These are phyloP conservation scores for Kondoa malvinella DNA, from an alignment of 768 basidiomycete genomes.

Conservation along the genomic window DNA sequence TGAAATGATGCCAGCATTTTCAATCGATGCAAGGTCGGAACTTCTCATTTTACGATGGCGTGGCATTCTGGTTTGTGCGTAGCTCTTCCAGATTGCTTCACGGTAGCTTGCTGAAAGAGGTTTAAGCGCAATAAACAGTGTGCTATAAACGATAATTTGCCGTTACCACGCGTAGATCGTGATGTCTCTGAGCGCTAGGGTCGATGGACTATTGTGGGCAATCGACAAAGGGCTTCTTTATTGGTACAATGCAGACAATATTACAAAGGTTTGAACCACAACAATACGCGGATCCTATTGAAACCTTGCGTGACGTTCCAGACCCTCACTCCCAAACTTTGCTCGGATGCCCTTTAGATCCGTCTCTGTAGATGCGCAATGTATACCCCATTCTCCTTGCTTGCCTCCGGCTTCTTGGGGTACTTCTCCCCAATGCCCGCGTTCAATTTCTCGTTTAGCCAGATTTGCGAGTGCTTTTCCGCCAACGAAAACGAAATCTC, in stretches of 20 bases:
- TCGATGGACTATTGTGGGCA: neutral
- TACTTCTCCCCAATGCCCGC: slow-evolving; percentile 13
- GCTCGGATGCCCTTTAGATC: slow-evolving; percentile 2
- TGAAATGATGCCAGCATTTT: too few relatives aligned
- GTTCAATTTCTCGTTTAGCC: slow-evolving; percentile 18
- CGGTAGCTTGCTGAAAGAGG: too few relatives aligned
- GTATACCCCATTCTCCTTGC: neutral
- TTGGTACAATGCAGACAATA: neutral
- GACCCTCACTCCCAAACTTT: neutral
- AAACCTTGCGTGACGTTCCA: neutral
- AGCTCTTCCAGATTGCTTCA: too few relatives aligned
- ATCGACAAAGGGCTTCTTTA: neutral
- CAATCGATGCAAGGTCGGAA: too few relatives aligned
- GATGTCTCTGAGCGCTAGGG: too few relatives aligned
- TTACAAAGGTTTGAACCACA: neutral
- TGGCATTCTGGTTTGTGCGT: too few relatives aligned
- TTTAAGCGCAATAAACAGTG: too few relatives aligned
- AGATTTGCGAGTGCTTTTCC: slow-evolving; percentile 27
- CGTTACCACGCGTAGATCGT: too few relatives aligned
- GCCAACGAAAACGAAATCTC: slow-evolving; percentile 24
- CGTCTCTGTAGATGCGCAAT: neutral
- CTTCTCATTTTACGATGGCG: too few relatives aligned
- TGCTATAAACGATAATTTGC: too few relatives aligned
- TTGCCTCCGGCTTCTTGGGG: neutral
- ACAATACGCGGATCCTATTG: too few relatives aligned